A percentile compares a stretch with the other conserved stretches of the same genome.
Evolutionary conservation across 768 basidiomycete species (phyloP).

Genomic region (Phanerochaete sordida): DNA sequence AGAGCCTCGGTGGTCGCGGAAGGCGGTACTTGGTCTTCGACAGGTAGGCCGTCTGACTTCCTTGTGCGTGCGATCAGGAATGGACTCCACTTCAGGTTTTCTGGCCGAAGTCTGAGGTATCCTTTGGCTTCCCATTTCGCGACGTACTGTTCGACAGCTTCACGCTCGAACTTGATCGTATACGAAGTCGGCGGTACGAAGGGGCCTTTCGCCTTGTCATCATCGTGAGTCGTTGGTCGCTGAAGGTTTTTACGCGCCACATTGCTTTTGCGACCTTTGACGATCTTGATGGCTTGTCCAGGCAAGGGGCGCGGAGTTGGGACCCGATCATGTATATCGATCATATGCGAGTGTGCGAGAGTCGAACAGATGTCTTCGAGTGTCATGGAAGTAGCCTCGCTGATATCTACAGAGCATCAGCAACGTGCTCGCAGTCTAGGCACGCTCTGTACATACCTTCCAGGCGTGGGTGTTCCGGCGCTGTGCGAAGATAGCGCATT

Average conservation of each 20-base stretch:
- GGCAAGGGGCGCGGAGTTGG: slow-evolving; percentile 62
- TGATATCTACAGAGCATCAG: slow-evolving; percentile 57
- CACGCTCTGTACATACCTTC: slow-evolving; percentile 55
- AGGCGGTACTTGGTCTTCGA: neutral
- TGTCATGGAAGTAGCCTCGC: slow-evolving; percentile 84
- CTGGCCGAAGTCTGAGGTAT: slow-evolving; percentile 70
- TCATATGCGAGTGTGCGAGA: slow-evolving; percentile 72
- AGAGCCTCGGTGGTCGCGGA: slow-evolving; percentile 1
- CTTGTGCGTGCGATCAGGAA: slow-evolving; percentile 64
- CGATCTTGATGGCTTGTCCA: slow-evolving; percentile 74
- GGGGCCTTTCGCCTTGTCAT: slow-evolving; percentile 43
- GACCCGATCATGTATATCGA: slow-evolving; percentile 47
- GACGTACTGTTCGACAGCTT: slow-evolving; percentile 62
- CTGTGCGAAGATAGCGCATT: slow-evolving; percentile 70
- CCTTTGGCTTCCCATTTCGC: slow-evolving; percentile 73
- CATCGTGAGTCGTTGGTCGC: slow-evolving; percentile 47
- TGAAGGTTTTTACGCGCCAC: slow-evolving; percentile 62
- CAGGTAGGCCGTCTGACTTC: slow-evolving; percentile 18
- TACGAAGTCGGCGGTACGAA: slow-evolving; percentile 70
- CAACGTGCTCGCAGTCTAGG: neutral
- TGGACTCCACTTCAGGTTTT: slow-evolving; percentile 92
- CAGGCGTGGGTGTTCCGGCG: slow-evolving; percentile 58
- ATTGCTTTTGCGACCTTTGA: slow-evolving; percentile 64
- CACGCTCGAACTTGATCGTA: slow-evolving; percentile 69
- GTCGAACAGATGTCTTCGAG: slow-evolving; percentile 81